Evolutionary conservation across 352 stramenopile genomes (phyloP), one percentile per base, ranked within the genome.

Genomic region (Phytophthora aleatoria): DNA sequence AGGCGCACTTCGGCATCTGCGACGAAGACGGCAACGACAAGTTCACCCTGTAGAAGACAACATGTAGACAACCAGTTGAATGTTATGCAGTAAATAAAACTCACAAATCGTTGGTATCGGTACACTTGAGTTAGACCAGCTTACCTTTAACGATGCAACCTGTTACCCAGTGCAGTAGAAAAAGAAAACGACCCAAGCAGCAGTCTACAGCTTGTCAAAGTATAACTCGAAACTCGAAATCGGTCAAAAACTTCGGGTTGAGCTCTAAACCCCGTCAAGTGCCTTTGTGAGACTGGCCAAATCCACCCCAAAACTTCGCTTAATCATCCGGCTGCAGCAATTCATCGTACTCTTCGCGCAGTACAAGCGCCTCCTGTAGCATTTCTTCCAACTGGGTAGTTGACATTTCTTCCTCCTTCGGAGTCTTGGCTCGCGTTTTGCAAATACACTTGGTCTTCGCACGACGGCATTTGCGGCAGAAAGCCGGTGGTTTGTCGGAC

Each of bases 401-500:
- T 0, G 86, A 90, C 48, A 87, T 80, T 2, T 87, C 72, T 10
- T 77, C 50, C 5, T 66, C 39, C 30, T 70, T 68, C 3, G 49
- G 49, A 20, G 68, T 57, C n/a, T 64, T 45, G 1, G 38, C 62
- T 12, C 65, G 62, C 48, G n/a, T 53, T 16, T 73, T 62, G 41
- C 83, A 92, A 28, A 90, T 56, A 45, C 87, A 95, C 51, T 89
- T 91, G 69, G 58, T 74, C 13, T 68, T 77, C 1, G 58, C 43
- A 1, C 84, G 85, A 57, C 84, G 82, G 43, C 87, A 95, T 50
- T 90, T 93, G 27, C 87, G 87, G 52, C 87, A 95, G 54, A 77
- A 78, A 16, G 64, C 51, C 4, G 55, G 53, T n/a, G 45, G 24
- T 2, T 69, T 59, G 13, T 52, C 28, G 8, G 38, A 7, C 24